Base-by-base conservation (phyloP, 352 stramenopile genomes). In the Thalassiosira ordinaria region DNA sequence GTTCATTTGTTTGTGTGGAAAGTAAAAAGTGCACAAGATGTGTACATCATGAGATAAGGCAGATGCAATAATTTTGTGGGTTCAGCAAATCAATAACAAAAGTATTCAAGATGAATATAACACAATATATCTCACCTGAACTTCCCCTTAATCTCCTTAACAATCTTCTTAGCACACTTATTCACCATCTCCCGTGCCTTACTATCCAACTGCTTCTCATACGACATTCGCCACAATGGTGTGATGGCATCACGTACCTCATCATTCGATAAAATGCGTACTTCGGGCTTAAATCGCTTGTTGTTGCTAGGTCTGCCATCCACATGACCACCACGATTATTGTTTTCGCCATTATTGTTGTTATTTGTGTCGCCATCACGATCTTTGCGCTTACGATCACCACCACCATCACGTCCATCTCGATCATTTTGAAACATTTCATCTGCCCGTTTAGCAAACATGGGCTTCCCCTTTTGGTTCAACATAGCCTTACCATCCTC, bases 181-280 rank as follows among this genome's bases (percentile, higher is more conserved):
- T 85, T 85, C 24, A 92, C 78, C 80, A 92, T 90, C 27, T 86
- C 74, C 20, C 46, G 84, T 14, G 60, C 46, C 55, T 92, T 92
- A 1, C 20, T 52, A 60, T 82, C 59, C 33, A 90, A 59, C 49
- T 92, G 86, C n/a, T 88, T 63, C 37, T 70, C 8, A 56, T 87
- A 86, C 0, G 68, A 39, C 26, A 84, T 65, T 55, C 63, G 56
- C 85, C 85, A 92, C 11, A 90, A 61, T 0, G 87, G 85, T 14
- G 73, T 90, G 8, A 91, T 77, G 11, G 67, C 75, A 65, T 91
- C 72, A 13, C 82, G 52, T 13, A 92, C 87, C 53, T 91, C 74
- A 39, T 91, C 86, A 24, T 70, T 65, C 0, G 74, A 51, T 33
- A 85, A 47, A 9, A 85, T 53, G 11, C 14, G 20, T 1, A 51